Conservation (phyloP, 192 early-diverging fungal species). For the Oehlia diaphana region DNA sequence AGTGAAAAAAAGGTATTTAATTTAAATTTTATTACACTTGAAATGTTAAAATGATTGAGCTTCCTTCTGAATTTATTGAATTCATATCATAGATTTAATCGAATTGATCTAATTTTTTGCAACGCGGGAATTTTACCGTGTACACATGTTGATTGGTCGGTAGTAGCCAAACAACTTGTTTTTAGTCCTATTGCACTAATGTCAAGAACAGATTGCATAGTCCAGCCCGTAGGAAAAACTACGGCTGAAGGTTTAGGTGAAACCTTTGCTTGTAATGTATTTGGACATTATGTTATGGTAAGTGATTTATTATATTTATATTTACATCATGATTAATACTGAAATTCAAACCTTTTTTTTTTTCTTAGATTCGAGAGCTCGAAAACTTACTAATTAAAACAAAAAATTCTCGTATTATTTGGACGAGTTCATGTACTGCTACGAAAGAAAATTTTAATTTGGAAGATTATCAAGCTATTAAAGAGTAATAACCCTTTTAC, state of each 20-base stretch:
- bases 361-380: constrained; percentile 47
- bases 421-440: constrained; percentile 55
- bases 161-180: constrained; percentile 34
- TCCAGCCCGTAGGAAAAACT: constrained; percentile 47
- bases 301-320: neutral
- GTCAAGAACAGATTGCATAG: constrained; percentile 42
- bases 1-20: constrained; percentile 39
- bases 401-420: constrained; percentile 49
- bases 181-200: constrained; percentile 37
- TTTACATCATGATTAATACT: neutral
- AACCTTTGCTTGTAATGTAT: constrained; percentile 56
- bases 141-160: constrained; percentile 42
- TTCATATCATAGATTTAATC: constrained; percentile 33
- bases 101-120: constrained; percentile 52
- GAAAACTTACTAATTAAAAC: constrained; percentile 43
- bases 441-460: constrained; percentile 34
- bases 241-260: constrained; percentile 53
- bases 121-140: constrained; percentile 55
- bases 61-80: neutral
- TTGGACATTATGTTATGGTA: constrained; percentile 64
- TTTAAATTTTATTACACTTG: neutral
- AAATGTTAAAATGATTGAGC: neutral
- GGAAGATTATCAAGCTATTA: constrained; percentile 54
- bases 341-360: neutral
- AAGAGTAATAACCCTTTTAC: constrained; percentile 32